Conservation (phyloP, 2,329 filamentous ascomycete genomes). For the Neofusicoccum laricinum region DNA sequence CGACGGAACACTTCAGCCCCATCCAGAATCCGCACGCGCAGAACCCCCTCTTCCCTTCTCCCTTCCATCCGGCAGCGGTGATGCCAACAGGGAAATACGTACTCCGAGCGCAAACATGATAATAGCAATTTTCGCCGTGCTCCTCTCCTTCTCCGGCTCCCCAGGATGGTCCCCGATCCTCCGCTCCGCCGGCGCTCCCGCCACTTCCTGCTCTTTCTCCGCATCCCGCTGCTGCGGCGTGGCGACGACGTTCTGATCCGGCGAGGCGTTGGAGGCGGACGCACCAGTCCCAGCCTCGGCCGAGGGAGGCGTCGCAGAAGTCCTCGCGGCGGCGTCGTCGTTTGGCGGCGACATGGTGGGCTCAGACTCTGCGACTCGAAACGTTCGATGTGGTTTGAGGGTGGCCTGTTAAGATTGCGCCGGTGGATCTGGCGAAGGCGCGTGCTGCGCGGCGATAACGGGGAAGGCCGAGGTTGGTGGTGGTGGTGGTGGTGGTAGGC, state of each 20-base stretch:
- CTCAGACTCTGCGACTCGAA: too few species aligned
- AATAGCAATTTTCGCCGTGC: slow-evolving; percentile 43
- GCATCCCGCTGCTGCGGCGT: not conserved
- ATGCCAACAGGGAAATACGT: not conserved
- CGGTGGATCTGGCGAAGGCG: not conserved
- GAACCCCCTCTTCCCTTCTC: not conserved
- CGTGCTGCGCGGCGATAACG: not conserved
- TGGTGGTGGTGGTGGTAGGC: not conserved
- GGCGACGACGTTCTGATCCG: too few species aligned
- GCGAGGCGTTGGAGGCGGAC: not conserved
- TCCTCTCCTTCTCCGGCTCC: slow-evolving; percentile 29
- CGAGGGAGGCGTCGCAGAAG: not conserved
- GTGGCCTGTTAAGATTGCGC: not conserved
- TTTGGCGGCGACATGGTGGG: not conserved
- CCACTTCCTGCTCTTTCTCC: not conserved
- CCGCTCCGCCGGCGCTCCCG: not conserved
- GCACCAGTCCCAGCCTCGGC: not conserved
- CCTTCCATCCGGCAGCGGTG: too few species aligned
- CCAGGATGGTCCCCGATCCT: not conserved
- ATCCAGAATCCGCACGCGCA: not conserved
- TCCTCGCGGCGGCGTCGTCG: not conserved
- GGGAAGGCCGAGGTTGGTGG: not conserved
- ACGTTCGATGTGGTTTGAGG: not conserved
- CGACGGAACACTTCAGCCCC: too few species aligned
- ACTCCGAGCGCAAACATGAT: slow-evolving; percentile 49